Base-by-base conservation (phyloP, 441 rosid species). In the Gossypium schwendimanii region DNA sequence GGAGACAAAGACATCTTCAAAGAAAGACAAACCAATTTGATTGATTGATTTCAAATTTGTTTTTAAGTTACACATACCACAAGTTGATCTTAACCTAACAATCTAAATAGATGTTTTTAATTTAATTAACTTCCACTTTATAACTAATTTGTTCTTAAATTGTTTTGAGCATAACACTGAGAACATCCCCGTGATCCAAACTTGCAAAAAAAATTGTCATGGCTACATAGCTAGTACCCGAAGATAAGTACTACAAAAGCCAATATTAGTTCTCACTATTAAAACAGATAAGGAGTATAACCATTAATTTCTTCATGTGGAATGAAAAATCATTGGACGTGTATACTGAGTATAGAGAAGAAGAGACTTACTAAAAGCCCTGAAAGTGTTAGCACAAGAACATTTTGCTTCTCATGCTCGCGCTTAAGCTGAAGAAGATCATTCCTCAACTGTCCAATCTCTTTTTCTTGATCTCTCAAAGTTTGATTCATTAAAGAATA, bases 401-500 rank as follows among this genome's bases (percentile, higher is more conserved):
- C 63, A 54, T 39, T 69, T 39, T 69, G 73, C 73, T 69, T 69
- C 21, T 69, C 61, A 36, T 54, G 17, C 33, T 69, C 63, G 0
- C 0, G 14, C 63, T 54, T 69, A 41, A 54, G 14, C 7, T 20
- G 28, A 3, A 12, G 9, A 7, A 69, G 52, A 31, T 69, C 63
- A 69, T 1, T 20, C 26, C 39, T 69, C 47, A 69, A 23, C n/a
- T 10, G 14, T 3, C 20, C 20, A 14, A 69, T 53, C 63, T 69
- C 63, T 12, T 69, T 36, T 18, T 5, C 12, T 20, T 69, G 73
- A 11, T 39, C 49, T 55, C 2, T 20, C 52, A 55, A 54, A 20
- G 21, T 69, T 20, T 1, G 23, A 33, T 69, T 3, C 63, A 69
- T 36, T 14, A 3, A 18, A 20, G 55, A 9, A 49, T 69, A 54